Evolutionary conservation across 331 rosid genomes (phyloP).

Genomic region (Phaseolus coccineus): DNA sequence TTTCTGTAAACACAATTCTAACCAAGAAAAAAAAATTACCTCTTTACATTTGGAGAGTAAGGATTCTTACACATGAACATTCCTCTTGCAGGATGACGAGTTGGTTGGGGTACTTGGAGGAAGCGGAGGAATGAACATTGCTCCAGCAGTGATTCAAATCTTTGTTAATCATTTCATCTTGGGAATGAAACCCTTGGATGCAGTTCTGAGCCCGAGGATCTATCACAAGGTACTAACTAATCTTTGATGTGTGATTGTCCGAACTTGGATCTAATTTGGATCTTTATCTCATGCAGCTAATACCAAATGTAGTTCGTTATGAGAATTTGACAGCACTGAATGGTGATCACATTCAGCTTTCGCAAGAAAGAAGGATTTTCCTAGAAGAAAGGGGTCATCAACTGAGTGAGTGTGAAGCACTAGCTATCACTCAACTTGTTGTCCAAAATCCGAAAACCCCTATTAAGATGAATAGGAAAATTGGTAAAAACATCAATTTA

Average conservation of each 20-base stretch:
- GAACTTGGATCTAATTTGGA: slow-evolving; percentile 37
- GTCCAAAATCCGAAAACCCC: slow-evolving; percentile 61
- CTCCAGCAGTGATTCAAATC: slow-evolving; percentile 79
- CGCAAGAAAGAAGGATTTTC: slow-evolving; percentile 61
- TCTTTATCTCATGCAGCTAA: slow-evolving; percentile 63
- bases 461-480: slow-evolving; percentile 49
- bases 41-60: slow-evolving; percentile 25
- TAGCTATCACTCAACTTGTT: slow-evolving; percentile 75
- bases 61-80: not conserved
- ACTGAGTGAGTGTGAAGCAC: slow-evolving; percentile 42
- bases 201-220: slow-evolving; percentile 82
- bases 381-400: slow-evolving; percentile 73
- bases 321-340: slow-evolving; percentile 72
- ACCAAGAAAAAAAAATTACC: not conserved
- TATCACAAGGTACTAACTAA: slow-evolving; percentile 63
- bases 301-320: slow-evolving; percentile 69
- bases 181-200: slow-evolving; percentile 79
- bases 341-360: slow-evolving; percentile 76
- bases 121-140: slow-evolving; percentile 86
- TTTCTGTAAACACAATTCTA: not conserved
- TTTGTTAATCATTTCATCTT: slow-evolving; percentile 73
- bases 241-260: slow-evolving; percentile 20
- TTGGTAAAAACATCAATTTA: slow-evolving; percentile 39
- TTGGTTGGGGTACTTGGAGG: slow-evolving; percentile 85
- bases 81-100: slow-evolving; percentile 66